phyloP scores from a whole-genome alignment of 202 grass and related monocot species.

The Digitaria exilis region DNA sequence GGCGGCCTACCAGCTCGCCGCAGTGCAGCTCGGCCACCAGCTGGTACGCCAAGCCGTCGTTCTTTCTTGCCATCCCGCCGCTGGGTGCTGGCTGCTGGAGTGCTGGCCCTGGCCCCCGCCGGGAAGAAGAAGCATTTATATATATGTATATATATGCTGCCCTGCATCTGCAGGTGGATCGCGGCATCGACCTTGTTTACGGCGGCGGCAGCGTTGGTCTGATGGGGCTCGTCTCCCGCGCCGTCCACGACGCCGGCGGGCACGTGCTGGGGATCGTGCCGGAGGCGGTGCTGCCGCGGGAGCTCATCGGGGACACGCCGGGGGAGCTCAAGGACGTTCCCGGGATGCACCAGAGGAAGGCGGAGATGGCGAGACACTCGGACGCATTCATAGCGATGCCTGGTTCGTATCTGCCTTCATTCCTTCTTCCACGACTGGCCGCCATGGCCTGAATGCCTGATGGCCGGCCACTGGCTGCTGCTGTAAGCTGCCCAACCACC shows the following conservation, averaged over 20 bases:
- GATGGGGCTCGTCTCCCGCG: constrained; percentile 69
- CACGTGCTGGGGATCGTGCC: constrained; percentile 71
- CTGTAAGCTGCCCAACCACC: too few relatives aligned
- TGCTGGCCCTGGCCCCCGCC: too few relatives aligned
- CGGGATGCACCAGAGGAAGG: constrained; percentile 78
- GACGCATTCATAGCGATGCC: constrained; percentile 80
- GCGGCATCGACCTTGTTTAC: constrained; percentile 71
- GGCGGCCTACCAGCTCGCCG: constrained; percentile 60
- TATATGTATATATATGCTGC: too few relatives aligned
- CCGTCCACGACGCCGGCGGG: constrained; percentile 59
- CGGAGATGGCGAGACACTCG: constrained; percentile 66
- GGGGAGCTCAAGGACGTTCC: constrained; percentile 64
- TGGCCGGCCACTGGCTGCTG: too few relatives aligned
- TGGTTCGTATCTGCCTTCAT: too few relatives aligned
- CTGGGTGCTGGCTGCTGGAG: too few relatives aligned
- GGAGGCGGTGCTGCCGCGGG: constrained; percentile 58
- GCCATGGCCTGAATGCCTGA: too few relatives aligned
- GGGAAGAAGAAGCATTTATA: too few relatives aligned
- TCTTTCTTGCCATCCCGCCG: too few relatives aligned
- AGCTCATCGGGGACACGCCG: constrained; percentile 74
- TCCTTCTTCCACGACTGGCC: too few relatives aligned
- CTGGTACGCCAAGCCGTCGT: constrained; percentile 43
- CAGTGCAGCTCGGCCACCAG: constrained; percentile 72
- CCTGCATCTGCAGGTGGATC: constrained; percentile 70
- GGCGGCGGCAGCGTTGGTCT: constrained; percentile 76